Percentiles rank a stretch among this genome's conserved stretches.
These are phyloP conservation scores for Trichoderma cornu-damae DNA, from an alignment of 2,329 filamentous ascomycete genomes.

Conservation along the genomic window DNA sequence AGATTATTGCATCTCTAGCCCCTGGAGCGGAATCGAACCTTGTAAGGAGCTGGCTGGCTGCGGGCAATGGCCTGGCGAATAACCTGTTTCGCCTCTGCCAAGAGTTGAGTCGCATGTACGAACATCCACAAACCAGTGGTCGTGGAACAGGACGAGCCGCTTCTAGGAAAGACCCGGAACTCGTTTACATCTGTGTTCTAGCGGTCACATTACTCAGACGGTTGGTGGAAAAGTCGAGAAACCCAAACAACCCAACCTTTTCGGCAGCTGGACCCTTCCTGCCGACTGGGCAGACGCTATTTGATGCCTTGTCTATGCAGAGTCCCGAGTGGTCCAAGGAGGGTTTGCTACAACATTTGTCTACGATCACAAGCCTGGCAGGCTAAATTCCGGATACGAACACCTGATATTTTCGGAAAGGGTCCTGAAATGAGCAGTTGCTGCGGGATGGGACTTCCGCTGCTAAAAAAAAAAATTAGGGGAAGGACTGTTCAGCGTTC, in stretches of 20 bases:
- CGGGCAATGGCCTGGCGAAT: slow-evolving; percentile 76
- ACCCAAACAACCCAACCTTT: slow-evolving; percentile 45
- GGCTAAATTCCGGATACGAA: not conserved
- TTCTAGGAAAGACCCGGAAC: slow-evolving; percentile 44
- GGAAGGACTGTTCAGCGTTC: not conserved
- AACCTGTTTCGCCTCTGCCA: slow-evolving; percentile 73
- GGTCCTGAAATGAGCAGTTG: not conserved
- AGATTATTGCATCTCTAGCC: slow-evolving; percentile 74
- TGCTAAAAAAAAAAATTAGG: not conserved
- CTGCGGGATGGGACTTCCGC: not conserved
- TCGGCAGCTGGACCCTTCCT: slow-evolving; percentile 57
- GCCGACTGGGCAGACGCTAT: slow-evolving; percentile 61
- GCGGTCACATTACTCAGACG: slow-evolving; percentile 63
- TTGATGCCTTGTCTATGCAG: slow-evolving; percentile 62
- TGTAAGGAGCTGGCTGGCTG: slow-evolving; percentile 74
- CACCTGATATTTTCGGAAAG: not conserved
- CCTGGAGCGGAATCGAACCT: slow-evolving; percentile 66
- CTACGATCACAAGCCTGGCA: slow-evolving; percentile 45
- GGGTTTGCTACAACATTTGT: slow-evolving; percentile 62
- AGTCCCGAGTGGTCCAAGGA: slow-evolving; percentile 59
- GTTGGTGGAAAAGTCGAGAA: slow-evolving; percentile 62
- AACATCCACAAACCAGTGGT: slow-evolving; percentile 38
- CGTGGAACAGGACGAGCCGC: slow-evolving; percentile 32
- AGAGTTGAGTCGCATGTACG: slow-evolving; percentile 61
- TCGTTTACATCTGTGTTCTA: slow-evolving; percentile 61